Evolutionary conservation across 192 early-diverging fungal species (phyloP).

Genomic region (Borealophlyctis nickersoniae): DNA sequence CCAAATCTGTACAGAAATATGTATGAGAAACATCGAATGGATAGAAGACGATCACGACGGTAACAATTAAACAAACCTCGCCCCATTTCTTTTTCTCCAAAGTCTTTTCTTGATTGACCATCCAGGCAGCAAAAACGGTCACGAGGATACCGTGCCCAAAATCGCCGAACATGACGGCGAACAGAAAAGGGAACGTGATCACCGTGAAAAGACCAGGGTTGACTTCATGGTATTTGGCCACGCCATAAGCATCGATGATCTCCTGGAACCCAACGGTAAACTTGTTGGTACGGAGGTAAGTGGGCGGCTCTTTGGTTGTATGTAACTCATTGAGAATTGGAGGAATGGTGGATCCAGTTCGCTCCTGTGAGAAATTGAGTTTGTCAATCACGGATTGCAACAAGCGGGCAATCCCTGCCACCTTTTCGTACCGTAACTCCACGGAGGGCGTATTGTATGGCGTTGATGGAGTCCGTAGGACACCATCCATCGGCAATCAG

Average conservation of each 20-base stretch:
- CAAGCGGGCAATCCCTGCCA: too few species aligned
- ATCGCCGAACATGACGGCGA: slow-evolving; percentile 99
- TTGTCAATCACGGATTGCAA: too few species aligned
- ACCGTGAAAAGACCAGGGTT: slow-evolving; percentile 97
- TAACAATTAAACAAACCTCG: slow-evolving; percentile 59
- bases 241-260: slow-evolving; percentile 96
- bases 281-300: slow-evolving; percentile 93
- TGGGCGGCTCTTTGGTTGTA: slow-evolving; percentile 88
- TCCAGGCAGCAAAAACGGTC: slow-evolving; percentile 67
- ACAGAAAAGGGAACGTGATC: slow-evolving; percentile 99
- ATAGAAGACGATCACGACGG: not conserved
- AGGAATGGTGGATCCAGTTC: slow-evolving; percentile 83
- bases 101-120: slow-evolving; percentile 78
- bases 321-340: slow-evolving; percentile 82
- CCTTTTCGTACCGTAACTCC: slow-evolving; percentile 66
- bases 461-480: slow-evolving; percentile 78
- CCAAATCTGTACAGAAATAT: slow-evolving; percentile 57
- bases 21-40: not conserved
- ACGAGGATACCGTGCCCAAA: slow-evolving; percentile 93
- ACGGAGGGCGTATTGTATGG: slow-evolving; percentile 79
- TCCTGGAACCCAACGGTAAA: slow-evolving; percentile 95
- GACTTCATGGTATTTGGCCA: slow-evolving; percentile 93
- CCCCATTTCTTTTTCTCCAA: slow-evolving; percentile 70
- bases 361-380: slow-evolving; percentile 52
- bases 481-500: slow-evolving; percentile 99